Conservation (phyloP, 1,284 basidiomycete genomes). For the Ganoderma leucocontextum region DNA sequence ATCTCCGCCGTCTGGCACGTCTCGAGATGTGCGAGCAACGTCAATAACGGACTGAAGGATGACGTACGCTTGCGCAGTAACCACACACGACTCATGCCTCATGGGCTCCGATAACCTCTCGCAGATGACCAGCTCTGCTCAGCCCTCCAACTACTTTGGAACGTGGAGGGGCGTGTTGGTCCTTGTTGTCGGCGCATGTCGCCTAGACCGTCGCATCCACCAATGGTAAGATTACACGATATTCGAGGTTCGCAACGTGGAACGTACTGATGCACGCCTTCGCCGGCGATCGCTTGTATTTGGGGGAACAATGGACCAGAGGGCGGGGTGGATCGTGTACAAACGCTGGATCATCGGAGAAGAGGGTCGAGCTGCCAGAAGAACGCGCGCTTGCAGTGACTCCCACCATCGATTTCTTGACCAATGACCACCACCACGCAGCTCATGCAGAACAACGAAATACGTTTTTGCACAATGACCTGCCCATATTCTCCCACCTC, state of each 20-base stretch:
- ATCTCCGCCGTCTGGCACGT: not conserved
- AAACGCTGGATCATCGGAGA: slow-evolving; percentile 1
- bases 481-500: not conserved
- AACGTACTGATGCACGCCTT: not conserved
- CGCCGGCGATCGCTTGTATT: not conserved
- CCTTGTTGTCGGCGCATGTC: not conserved
- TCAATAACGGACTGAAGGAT: not conserved
- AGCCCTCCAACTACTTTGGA: not conserved
- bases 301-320: not conserved
- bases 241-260: not conserved
- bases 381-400: not conserved
- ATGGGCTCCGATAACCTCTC: not conserved
- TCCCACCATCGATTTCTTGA: not conserved
- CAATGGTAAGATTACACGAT: not conserved
- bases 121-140: not conserved
- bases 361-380: slow-evolving; percentile 1
- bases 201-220: slow-evolving; percentile 1
- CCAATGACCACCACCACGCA: slow-evolving; percentile 8
- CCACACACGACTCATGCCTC: not conserved
- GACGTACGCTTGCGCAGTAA: slow-evolving; percentile 4
- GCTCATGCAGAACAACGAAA: slow-evolving; percentile 5
- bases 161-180: not conserved
- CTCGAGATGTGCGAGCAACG: not conserved
- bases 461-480: not conserved
- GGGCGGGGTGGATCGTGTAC: not conserved